Percentiles rank a stretch among this genome's conserved stretches.
These are phyloP conservation scores for Acer negundo DNA, from an alignment of 345 rosid species.

Conservation along the genomic window DNA sequence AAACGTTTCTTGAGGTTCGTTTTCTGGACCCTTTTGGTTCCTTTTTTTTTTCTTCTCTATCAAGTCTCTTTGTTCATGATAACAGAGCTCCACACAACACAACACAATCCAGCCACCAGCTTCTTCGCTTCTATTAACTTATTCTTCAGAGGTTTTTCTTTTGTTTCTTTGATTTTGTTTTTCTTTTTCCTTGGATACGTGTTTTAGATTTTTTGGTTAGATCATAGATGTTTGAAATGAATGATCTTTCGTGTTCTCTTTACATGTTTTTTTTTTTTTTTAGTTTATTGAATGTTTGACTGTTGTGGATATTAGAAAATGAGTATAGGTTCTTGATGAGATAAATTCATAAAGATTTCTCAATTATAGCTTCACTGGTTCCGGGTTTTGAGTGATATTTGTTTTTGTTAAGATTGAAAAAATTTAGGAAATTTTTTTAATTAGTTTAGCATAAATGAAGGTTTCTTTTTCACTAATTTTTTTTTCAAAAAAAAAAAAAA, in stretches of 20 bases:
- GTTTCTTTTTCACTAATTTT: neutral
- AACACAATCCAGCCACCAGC: neutral
- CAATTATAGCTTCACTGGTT: neutral
- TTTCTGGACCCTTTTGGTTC: neutral
- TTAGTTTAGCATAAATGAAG: no score
- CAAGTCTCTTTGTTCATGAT: neutral
- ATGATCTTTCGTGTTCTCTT: neutral
- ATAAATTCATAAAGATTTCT: neutral
- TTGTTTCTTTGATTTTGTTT: neutral
- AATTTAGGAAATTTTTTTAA: neutral
- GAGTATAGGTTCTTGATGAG: neutral
- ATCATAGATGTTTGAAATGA: neutral
- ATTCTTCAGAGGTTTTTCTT: slow-evolving; percentile 6
- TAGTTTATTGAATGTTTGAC: neutral
- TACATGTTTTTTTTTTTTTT: no score
- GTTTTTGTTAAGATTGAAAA: neutral
- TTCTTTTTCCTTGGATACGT: neutral
- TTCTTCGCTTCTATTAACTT: neutral
- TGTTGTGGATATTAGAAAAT: neutral
- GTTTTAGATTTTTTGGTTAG: neutral
- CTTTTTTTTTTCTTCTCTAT: neutral
- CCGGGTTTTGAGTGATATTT: neutral
- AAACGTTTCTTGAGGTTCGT: neutral
- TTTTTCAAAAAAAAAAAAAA: no score
- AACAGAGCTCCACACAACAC: neutral